Evolutionary conservation across 768 basidiomycete species (phyloP).

Genomic region (Tricholoma bakamatsutake): DNA sequence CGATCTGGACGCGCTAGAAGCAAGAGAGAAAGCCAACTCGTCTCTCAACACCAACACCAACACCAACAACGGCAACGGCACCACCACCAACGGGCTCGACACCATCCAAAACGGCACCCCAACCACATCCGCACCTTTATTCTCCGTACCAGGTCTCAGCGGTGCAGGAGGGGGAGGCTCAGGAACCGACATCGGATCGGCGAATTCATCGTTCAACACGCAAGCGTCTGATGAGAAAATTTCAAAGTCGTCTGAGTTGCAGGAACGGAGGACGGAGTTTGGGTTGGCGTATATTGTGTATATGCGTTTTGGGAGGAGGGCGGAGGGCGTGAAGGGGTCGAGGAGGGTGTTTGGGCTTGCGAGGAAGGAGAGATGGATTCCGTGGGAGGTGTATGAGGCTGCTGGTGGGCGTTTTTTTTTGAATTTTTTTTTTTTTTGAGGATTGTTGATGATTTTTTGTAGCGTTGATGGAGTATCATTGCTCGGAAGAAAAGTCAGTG

Average conservation of each 20-base stretch:
- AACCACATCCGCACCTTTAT: background rate
- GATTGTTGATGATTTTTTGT: slow-evolving; percentile 4
- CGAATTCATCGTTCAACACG: slow-evolving; percentile 41
- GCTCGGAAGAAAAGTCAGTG: slow-evolving; percentile 67
- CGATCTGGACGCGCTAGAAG: slow-evolving; percentile 59
- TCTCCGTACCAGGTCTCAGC: background rate
- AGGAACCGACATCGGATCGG: slow-evolving; percentile 25
- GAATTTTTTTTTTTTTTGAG: background rate
- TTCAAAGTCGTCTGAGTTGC: slow-evolving; percentile 46
- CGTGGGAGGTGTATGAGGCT: slow-evolving; percentile 94
- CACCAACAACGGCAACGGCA: background rate
- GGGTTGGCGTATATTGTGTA: slow-evolving; percentile 83
- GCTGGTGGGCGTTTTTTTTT: slow-evolving; percentile 51
- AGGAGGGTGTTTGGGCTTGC: slow-evolving; percentile 78
- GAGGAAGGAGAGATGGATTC: slow-evolving; percentile 63
- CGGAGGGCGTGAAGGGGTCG: slow-evolving; percentile 80
- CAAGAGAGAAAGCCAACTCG: slow-evolving; percentile 26
- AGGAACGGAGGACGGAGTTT: slow-evolving; percentile 61
- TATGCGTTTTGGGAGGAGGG: slow-evolving; percentile 86
- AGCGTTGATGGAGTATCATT: slow-evolving; percentile 97
- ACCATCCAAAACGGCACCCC: background rate
- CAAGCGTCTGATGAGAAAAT: slow-evolving; percentile 50
- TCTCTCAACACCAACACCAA: slow-evolving; percentile 1
- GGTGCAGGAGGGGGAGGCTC: background rate
- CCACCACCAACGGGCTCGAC: slow-evolving; percentile 3